Conservation (phyloP, 83 land plant genomes). For the Picea abies region DNA sequence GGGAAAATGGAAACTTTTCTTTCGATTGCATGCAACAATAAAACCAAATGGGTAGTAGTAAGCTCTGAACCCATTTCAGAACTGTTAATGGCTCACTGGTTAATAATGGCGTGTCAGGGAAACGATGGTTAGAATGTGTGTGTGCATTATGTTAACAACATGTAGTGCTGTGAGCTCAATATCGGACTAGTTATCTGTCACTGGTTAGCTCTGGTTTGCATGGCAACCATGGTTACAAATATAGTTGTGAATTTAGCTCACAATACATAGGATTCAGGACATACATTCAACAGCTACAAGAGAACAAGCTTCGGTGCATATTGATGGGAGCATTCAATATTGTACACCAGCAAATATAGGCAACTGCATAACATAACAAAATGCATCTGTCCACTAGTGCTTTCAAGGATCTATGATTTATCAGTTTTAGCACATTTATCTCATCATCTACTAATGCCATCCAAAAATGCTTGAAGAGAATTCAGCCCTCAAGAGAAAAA, state of each 20-base stretch:
- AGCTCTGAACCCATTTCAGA: neutral
- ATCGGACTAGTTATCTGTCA: neutral
- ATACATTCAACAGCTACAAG: neutral
- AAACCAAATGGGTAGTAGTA: neutral
- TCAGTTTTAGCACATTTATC: too few species aligned
- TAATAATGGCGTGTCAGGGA: neutral
- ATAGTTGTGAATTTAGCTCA: neutral
- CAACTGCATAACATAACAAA: neutral
- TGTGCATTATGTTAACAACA: neutral
- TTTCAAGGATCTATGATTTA: neutral
- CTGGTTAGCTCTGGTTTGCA: neutral
- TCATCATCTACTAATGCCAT: too few species aligned
- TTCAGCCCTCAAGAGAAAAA: too few species aligned
- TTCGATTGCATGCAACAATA: too few species aligned
- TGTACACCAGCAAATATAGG: neutral
- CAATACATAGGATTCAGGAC: neutral
- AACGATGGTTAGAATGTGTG: neutral
- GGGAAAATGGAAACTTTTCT: too few species aligned
- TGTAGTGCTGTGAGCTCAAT: neutral
- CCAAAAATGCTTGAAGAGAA: too few species aligned
- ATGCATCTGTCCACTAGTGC: neutral
- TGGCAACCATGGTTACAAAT: neutral
- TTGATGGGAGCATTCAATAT: too few species aligned
- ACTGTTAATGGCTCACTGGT: neutral
- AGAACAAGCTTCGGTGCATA: too few species aligned